A percentile compares a stretch with the other conserved stretches of the same genome.
phyloP scores from a whole-genome alignment of 2,329 filamentous ascomycete genomes.

The Scopulariopsis brevicaulis region DNA sequence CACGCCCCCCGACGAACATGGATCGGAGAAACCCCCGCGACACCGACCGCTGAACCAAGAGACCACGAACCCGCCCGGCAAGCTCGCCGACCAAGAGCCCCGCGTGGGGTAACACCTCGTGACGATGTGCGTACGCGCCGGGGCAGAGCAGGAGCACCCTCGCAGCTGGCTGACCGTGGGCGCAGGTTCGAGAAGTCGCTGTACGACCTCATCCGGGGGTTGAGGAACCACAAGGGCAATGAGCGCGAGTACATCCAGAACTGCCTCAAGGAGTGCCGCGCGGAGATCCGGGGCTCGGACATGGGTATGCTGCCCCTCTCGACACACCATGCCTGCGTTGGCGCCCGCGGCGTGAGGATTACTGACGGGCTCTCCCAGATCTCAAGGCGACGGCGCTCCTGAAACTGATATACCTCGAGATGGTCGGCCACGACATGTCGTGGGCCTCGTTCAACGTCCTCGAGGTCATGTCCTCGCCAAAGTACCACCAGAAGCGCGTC shows the following conservation, averaged over 20 bases:
- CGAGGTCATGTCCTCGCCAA: constrained; percentile 95
- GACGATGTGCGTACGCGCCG: constrained; percentile 5
- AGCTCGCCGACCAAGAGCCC: constrained; percentile 1
- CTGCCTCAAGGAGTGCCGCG: constrained; percentile 87
- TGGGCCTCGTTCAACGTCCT: constrained; percentile 98
- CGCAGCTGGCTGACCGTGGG: not conserved
- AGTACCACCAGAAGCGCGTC: constrained; percentile 90
- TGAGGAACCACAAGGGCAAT: constrained; percentile 89
- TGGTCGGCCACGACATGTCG: constrained; percentile 99
- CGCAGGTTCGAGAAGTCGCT: constrained; percentile 96
- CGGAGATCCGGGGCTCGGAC: constrained; percentile 85
- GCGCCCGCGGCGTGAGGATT: not conserved
- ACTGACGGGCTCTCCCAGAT: constrained; percentile 36
- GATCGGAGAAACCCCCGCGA: not conserved
- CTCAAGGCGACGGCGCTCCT: constrained; percentile 91
- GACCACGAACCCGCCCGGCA: not conserved
- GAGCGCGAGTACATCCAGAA: constrained; percentile 94
- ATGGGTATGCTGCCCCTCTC: constrained; percentile 51
- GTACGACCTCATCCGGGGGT: constrained; percentile 93
- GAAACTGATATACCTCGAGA: constrained; percentile 95
- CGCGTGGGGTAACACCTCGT: constrained; percentile 5
- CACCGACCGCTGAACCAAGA: not conserved
- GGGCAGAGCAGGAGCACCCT: not conserved
- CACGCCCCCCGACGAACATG: not conserved
- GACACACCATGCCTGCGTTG: not conserved